These are phyloP conservation scores for Candida argentea DNA, from an alignment of 805 yeast species.

Conservation along the genomic window DNA sequence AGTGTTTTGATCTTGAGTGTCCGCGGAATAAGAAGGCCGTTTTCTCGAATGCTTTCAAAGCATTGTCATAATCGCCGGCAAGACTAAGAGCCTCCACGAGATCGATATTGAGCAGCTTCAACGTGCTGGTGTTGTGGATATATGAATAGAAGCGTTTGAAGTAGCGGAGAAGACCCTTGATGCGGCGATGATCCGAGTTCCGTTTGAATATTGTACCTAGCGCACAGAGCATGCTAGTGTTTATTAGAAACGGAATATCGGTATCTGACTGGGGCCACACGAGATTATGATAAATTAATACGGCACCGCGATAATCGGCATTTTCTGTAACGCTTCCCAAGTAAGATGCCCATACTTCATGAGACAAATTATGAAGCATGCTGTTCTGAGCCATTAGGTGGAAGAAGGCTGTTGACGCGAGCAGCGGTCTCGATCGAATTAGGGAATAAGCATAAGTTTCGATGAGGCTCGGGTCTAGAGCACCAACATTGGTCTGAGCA, in stretches of 20 bases:
- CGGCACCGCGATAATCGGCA: constrained; percentile 20
- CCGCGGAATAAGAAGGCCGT: constrained; percentile 11
- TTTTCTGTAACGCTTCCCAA: constrained; percentile 14
- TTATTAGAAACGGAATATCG: constrained; percentile 22
- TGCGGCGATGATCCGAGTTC: constrained; percentile 14
- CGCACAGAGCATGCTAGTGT: constrained; percentile 15
- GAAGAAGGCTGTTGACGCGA: constrained; percentile 16
- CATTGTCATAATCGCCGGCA: constrained; percentile 10
- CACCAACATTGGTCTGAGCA: no score
- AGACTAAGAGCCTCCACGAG: constrained; percentile 22
- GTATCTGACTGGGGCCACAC: constrained; percentile 9
- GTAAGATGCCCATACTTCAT: constrained; percentile 26
- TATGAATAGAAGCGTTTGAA: constrained; percentile 30
- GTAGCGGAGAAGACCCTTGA: constrained; percentile 22
- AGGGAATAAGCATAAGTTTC: no score
- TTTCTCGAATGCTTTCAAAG: constrained; percentile 15
- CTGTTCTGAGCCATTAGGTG: constrained; percentile 14
- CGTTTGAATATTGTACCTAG: constrained; percentile 20
- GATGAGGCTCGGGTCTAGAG: no score
- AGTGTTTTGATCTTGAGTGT: constrained; percentile 9
- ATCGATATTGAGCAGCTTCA: constrained; percentile 16
- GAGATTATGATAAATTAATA: constrained; percentile 25
- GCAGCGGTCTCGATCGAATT: constrained; percentile 10
- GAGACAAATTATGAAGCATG: constrained; percentile 15
- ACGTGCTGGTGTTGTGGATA: constrained; percentile 17